phyloP scores from a whole-genome alignment of 1,284 basidiomycete genomes.

The Mycosarcoma maydis region DNA sequence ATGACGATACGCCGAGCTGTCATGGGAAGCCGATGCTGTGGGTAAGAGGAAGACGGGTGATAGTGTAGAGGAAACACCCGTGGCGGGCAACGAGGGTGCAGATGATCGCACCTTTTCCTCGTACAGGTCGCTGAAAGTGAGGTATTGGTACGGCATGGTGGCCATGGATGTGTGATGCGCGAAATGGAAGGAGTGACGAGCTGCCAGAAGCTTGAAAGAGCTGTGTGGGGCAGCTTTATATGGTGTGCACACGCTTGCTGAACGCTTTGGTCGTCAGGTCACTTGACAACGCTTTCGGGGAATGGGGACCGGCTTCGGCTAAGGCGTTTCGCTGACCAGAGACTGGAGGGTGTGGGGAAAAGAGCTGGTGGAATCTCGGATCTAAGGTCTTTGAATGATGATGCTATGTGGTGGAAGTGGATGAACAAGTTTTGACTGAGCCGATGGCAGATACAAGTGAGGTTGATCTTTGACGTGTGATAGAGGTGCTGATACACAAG shows the following conservation, averaged over 20 bases:
- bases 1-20: constrained; percentile 6
- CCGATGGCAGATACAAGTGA: not conserved
- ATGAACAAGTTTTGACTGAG: not conserved
- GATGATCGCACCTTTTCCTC: constrained; percentile 41
- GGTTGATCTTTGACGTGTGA: not conserved
- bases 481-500: not conserved
- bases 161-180: not conserved
- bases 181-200: too few species aligned
- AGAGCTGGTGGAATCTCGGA: not conserved
- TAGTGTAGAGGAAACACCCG: constrained; percentile 14
- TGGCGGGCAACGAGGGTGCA: constrained; percentile 38
- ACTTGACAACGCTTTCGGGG: not conserved
- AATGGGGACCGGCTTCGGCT: not conserved
- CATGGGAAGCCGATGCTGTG: constrained; percentile 4
- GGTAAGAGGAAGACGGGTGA: constrained; percentile 39
- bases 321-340: not conserved
- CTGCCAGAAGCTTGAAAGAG: too few species aligned
- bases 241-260: not conserved
- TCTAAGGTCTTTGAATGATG: constrained; percentile 1
- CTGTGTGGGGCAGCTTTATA: not conserved
- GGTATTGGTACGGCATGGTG: constrained; percentile 42
- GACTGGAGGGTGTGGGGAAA: constrained; percentile 1
- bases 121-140: constrained; percentile 50
- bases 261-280: not conserved
- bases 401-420: not conserved